Percentiles rank a stretch among this genome's conserved stretches.
Evolutionary conservation across 805 yeast species (phyloP).

Genomic region (Yamadazyma philogaea): DNA sequence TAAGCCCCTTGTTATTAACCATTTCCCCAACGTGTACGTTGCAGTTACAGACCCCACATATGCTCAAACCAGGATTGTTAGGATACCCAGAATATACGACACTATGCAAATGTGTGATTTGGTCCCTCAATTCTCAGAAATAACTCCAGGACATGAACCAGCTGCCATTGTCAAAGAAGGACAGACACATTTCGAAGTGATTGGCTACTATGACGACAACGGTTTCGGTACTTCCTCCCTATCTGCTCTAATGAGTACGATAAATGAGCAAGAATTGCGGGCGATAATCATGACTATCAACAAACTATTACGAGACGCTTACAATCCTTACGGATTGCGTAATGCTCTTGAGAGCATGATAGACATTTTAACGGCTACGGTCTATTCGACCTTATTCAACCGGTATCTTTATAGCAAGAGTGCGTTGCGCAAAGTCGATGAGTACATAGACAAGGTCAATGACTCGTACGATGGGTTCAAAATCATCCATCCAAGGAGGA

Average conservation of each 20-base stretch:
- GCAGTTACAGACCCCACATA: slow-evolving; percentile 26
- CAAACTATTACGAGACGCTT: slow-evolving; percentile 35
- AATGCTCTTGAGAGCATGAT: slow-evolving; percentile 37
- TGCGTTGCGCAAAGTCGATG: slow-evolving; percentile 40
- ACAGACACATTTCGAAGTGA: slow-evolving; percentile 26
- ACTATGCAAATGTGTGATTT: slow-evolving; percentile 27
- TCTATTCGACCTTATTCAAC: slow-evolving; percentile 21
- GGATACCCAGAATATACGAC: slow-evolving; percentile 56
- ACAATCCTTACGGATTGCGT: slow-evolving; percentile 26
- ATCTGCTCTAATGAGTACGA: slow-evolving; percentile 38
- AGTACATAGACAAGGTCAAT: slow-evolving; percentile 22
- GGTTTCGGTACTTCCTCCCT: slow-evolving; percentile 52
- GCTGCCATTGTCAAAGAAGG: slow-evolving; percentile 42
- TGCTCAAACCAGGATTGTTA: slow-evolving; percentile 51
- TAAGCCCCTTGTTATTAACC: slow-evolving; percentile 50
- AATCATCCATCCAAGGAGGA: slow-evolving; percentile 44
- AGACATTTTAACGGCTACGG: slow-evolving; percentile 37
- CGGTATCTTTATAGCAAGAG: slow-evolving; percentile 20
- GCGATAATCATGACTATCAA: slow-evolving; percentile 48
- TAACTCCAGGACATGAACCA: slow-evolving; percentile 59
- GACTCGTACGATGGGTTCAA: slow-evolving; percentile 4
- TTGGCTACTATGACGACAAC: slow-evolving; percentile 40
- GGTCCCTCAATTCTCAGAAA: slow-evolving; percentile 55
- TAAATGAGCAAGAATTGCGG: slow-evolving; percentile 35
- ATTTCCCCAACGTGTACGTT: slow-evolving; percentile 60